Evolutionary conservation across 2,329 filamentous ascomycete genomes (phyloP).

Genomic region (Hymenoscyphus fructigenus): DNA sequence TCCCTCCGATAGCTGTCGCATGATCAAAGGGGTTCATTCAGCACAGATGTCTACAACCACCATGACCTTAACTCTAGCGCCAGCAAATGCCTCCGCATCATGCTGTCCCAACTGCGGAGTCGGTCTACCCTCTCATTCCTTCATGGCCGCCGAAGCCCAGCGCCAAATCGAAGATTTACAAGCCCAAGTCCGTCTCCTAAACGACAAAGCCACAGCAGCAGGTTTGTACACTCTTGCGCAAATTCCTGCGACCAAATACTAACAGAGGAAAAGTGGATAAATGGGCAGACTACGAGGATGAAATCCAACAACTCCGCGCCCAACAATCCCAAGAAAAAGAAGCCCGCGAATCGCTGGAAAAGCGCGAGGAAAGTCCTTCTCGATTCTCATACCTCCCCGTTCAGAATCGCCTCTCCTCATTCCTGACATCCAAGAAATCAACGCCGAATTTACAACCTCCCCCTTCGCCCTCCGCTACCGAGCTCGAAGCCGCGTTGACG

Average conservation of each 20-base stretch:
- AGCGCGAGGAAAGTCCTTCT: constrained; percentile 15
- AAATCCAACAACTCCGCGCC: constrained; percentile 61
- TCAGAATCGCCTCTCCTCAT: constrained; percentile 41
- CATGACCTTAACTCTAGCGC: constrained; percentile 34
- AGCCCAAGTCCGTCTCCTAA: constrained; percentile 67
- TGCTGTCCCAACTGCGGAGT: constrained; percentile 37
- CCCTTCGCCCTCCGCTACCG: constrained; percentile 35
- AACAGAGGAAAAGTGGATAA: constrained; percentile 49
- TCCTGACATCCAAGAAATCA: constrained; percentile 51
- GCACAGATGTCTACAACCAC: constrained; percentile 35
- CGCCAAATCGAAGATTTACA: constrained; percentile 67
- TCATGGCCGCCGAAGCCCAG: constrained; percentile 45
- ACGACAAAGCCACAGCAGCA: constrained; percentile 66
- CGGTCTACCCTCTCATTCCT: constrained; percentile 28
- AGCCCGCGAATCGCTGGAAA: constrained; percentile 11
- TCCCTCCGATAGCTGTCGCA: constrained; percentile 13
- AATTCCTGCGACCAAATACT: not conserved
- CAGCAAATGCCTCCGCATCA: constrained; percentile 14
- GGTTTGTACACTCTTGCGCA: constrained; percentile 41
- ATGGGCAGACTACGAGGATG: constrained; percentile 79
- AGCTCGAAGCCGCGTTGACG: constrained; percentile 62
- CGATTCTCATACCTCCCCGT: constrained; percentile 33
- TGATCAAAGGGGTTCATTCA: constrained; percentile 19
- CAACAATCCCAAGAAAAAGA: constrained; percentile 23
- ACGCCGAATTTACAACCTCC: constrained; percentile 40